phyloP scores from a whole-genome alignment of 352 stramenopile genomes.

The Pythium grandisporangium region DNA sequence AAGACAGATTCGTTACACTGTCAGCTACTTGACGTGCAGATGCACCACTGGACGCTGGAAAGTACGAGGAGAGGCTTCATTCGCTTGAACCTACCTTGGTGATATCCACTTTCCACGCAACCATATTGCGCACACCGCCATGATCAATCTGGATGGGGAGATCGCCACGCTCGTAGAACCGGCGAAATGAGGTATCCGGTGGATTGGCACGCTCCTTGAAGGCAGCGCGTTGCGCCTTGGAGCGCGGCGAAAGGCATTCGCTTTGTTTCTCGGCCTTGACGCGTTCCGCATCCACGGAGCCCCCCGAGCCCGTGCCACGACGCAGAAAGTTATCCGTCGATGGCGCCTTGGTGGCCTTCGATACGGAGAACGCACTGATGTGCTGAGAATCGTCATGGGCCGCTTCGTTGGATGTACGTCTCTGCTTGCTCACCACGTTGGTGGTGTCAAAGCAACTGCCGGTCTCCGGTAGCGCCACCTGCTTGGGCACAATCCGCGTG shows the following conservation, averaged over 20 bases:
- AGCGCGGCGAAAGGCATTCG: slow-evolving; percentile 32
- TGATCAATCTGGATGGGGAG: slow-evolving; percentile 96
- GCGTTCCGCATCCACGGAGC: slow-evolving; percentile 66
- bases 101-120: slow-evolving; percentile 96
- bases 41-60: background rate
- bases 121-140: slow-evolving; percentile 92
- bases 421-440: slow-evolving; percentile 38
- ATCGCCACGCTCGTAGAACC: slow-evolving; percentile 92
- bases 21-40: too few relatives aligned
- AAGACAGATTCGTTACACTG: too few relatives aligned
- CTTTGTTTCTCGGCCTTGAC: slow-evolving; percentile 34
- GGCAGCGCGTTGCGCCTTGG: slow-evolving; percentile 54
- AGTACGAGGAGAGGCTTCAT: background rate
- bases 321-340: slow-evolving; percentile 88
- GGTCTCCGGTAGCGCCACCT: slow-evolving; percentile 76
- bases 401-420: slow-evolving; percentile 66
- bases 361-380: slow-evolving; percentile 87
- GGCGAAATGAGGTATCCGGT: slow-evolving; percentile 81
- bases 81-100: slow-evolving; percentile 49
- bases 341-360: slow-evolving; percentile 75
- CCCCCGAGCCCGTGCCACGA: slow-evolving; percentile 83
- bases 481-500: slow-evolving; percentile 76
- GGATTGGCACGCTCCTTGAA: slow-evolving; percentile 92
- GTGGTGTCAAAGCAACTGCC: slow-evolving; percentile 95
- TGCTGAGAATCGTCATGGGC: slow-evolving; percentile 46